These are phyloP conservation scores for Neonectria sp. DNA, from an alignment of 2,329 filamentous ascomycete species.

Conservation along the genomic window DNA sequence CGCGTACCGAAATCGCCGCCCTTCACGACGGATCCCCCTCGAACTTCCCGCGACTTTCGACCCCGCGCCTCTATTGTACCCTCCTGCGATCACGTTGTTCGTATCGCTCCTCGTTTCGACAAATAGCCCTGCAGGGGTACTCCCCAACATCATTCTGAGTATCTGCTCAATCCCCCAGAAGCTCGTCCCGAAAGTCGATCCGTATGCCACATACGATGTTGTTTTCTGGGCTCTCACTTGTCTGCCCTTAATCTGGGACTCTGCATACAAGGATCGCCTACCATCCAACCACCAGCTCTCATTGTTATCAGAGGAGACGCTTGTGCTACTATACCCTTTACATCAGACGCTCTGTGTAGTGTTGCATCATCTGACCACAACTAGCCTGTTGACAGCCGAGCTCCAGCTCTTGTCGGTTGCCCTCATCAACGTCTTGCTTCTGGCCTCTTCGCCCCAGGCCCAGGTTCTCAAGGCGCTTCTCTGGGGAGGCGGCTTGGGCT, in stretches of 20 bases:
- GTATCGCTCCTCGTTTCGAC: conserved; percentile 82
- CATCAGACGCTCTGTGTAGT: conserved; percentile 83
- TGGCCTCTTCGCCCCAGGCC: conserved; percentile 85
- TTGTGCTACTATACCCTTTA: conserved; percentile 82
- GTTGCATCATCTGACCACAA: conserved; percentile 86
- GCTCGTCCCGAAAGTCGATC: conserved; percentile 76
- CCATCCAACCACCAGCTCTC: conserved; percentile 53
- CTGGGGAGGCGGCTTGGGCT: conserved; percentile 84
- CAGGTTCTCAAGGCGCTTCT: conserved; percentile 88
- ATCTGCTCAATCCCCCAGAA: conserved; percentile 82
- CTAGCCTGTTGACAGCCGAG: conserved; percentile 89
- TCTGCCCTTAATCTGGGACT: conserved; percentile 69
- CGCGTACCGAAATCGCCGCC: conserved; percentile 58
- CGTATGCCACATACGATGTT: conserved; percentile 71
- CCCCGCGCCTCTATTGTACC: conserved; percentile 92
- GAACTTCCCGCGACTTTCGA: conserved; percentile 85
- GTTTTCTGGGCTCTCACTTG: conserved; percentile 87
- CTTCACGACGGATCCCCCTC: conserved; percentile 59
- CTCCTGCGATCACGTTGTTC: conserved; percentile 80
- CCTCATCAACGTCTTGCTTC: conserved; percentile 84
- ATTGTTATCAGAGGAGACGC: conserved; percentile 67
- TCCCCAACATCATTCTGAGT: conserved; percentile 87
- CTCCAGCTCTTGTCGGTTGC: conserved; percentile 88
- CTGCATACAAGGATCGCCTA: conserved; percentile 32
- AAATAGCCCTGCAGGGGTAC: conserved; percentile 71